phyloP scores from a whole-genome alignment of 2,329 filamentous ascomycete species.

The Aspergillus melleus region DNA sequence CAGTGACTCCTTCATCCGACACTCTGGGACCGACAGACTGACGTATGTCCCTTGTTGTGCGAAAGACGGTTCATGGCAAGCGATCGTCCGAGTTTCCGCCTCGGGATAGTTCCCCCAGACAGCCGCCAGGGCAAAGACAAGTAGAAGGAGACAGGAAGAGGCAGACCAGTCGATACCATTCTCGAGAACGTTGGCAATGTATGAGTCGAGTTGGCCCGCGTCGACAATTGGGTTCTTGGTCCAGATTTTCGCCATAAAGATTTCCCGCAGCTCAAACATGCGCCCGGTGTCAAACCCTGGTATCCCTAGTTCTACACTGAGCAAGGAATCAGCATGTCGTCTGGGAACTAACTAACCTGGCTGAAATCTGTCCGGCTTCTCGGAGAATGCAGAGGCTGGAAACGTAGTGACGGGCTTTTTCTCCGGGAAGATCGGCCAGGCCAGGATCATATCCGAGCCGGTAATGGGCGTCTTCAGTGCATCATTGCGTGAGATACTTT shows the following conservation, averaged over 20 bases:
- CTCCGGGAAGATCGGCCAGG: constrained; percentile 25
- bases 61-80: constrained; percentile 12
- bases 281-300: constrained; percentile 19
- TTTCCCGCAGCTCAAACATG: constrained; percentile 22
- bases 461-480: constrained; percentile 25
- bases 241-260: constrained; percentile 27
- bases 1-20: constrained; percentile 26
- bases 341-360: constrained; percentile 11
- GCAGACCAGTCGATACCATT: constrained; percentile 26
- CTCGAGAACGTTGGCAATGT: constrained; percentile 22
- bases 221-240: constrained; percentile 28
- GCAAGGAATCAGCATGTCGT: constrained; percentile 6
- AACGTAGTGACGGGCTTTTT: constrained; percentile 26
- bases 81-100: constrained; percentile 20
- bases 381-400: constrained; percentile 21
- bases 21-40: constrained; percentile 22
- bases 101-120: constrained; percentile 28
- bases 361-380: constrained; percentile 23
- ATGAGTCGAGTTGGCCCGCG: constrained; percentile 21
- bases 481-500: constrained; percentile 27
- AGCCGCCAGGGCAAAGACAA: constrained; percentile 25
- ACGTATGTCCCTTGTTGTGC: constrained; percentile 17
- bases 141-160: constrained; percentile 23
- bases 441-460: constrained; percentile 28
- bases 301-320: background rate